Conservation (phyloP, 2,329 filamentous ascomycete genomes). For the Aspergillus latus region DNA sequence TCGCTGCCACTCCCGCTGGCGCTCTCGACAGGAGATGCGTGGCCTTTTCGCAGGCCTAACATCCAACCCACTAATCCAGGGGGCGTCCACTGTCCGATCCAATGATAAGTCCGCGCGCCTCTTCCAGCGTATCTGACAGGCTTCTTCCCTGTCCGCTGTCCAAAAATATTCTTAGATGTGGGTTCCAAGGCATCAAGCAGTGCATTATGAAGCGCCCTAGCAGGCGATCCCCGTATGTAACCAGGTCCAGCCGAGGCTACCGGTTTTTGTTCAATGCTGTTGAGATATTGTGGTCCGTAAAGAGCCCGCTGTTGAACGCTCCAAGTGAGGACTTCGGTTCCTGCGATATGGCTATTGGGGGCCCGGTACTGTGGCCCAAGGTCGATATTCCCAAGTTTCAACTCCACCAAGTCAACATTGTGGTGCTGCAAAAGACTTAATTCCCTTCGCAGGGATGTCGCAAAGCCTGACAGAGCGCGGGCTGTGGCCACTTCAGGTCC, state of each 20-base stretch:
- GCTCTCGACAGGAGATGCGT: constrained; percentile 22
- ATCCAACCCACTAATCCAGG: constrained; percentile 82
- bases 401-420: constrained; percentile 71
- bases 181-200: constrained; percentile 84
- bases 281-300: constrained; percentile 43
- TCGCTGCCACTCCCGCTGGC: constrained; percentile 13
- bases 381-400: constrained; percentile 91
- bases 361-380: constrained; percentile 61
- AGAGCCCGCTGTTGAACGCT: constrained; percentile 54
- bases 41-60: constrained; percentile 68
- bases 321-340: constrained; percentile 63
- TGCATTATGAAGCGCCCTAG: constrained; percentile 78
- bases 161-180: constrained; percentile 40
- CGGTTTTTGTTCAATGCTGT: constrained; percentile 44
- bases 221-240: constrained; percentile 62
- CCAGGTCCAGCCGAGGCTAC: constrained; percentile 41
- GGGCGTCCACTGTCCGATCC: constrained; percentile 80
- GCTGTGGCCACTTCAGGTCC: constrained; percentile 84
- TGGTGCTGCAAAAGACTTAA: constrained; percentile 65
- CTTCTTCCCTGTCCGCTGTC: constrained; percentile 36
- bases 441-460: constrained; percentile 75
- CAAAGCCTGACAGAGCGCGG: constrained; percentile 82
- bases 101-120: constrained; percentile 78
- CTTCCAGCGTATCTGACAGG: constrained; percentile 76
- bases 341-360: constrained; percentile 43